phyloP scores from a whole-genome alignment of 2,329 filamentous ascomycete species.

The Aspergillus sp. region DNA sequence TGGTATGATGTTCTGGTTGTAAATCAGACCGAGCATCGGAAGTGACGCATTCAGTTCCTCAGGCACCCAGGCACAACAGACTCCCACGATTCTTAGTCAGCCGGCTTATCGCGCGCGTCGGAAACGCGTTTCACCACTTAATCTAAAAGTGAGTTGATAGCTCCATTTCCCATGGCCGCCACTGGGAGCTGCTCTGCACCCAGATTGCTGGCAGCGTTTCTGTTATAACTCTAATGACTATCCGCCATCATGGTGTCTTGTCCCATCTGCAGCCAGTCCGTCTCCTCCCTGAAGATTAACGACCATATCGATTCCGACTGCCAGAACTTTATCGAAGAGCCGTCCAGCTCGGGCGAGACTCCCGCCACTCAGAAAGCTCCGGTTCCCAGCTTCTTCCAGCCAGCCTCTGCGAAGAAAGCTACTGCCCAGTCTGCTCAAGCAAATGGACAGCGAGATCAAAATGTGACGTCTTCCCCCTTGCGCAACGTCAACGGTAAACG shows the following conservation, averaged over 20 bases:
- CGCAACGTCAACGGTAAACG: slow-evolving; percentile 35
- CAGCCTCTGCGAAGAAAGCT: slow-evolving; percentile 50
- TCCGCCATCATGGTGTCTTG: slow-evolving; percentile 63
- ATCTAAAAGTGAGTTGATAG: not conserved
- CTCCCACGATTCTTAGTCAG: not conserved
- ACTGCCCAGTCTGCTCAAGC: slow-evolving; percentile 30
- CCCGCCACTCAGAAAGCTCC: slow-evolving; percentile 41
- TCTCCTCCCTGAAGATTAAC: slow-evolving; percentile 68
- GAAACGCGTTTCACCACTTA: not conserved
- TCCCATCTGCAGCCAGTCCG: slow-evolving; percentile 73
- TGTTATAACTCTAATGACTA: not conserved
- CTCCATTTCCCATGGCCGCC: not conserved
- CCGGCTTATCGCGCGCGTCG: slow-evolving; percentile 1
- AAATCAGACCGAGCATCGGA: not conserved
- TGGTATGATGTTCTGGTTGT: not conserved
- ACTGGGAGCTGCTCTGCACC: slow-evolving; percentile 4
- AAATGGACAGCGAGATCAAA: slow-evolving; percentile 25
- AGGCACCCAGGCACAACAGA: not conserved
- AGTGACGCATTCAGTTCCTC: not conserved
- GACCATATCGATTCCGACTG: slow-evolving; percentile 86
- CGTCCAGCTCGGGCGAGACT: slow-evolving; percentile 47
- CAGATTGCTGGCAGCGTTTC: not conserved
- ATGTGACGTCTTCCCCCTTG: slow-evolving; percentile 26
- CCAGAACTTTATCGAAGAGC: slow-evolving; percentile 61
- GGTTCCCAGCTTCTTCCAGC: slow-evolving; percentile 58